Conservation (phyloP, 768 basidiomycete species). For the Amanita fuliginea region DNA sequence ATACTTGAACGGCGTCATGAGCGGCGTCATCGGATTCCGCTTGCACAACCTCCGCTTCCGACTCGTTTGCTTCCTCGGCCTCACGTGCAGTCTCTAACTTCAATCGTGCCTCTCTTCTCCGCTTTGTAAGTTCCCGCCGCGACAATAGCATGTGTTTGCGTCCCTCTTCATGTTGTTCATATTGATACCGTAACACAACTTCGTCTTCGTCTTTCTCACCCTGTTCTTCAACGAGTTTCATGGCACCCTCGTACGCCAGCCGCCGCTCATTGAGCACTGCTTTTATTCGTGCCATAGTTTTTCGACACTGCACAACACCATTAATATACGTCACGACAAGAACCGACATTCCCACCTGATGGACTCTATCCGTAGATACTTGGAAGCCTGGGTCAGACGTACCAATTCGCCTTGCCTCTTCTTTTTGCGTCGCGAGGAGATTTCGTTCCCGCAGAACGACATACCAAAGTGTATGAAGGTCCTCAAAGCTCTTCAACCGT, state of each 20-base stretch:
- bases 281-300: slow-evolving; percentile 97
- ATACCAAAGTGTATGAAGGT: slow-evolving; percentile 95
- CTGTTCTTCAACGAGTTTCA: slow-evolving; percentile 28
- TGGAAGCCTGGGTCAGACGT: slow-evolving; percentile 20
- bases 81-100: not conserved
- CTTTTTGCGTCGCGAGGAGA: slow-evolving; percentile 77
- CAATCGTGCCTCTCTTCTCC: slow-evolving; percentile 8
- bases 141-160: slow-evolving; percentile 8
- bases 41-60: not conserved
- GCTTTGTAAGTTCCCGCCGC: slow-evolving; percentile 9
- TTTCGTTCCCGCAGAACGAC: slow-evolving; percentile 83
- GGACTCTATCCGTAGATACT: slow-evolving; percentile 25
- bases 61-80: not conserved
- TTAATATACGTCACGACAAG: not conserved
- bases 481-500: slow-evolving; percentile 82
- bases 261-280: slow-evolving; percentile 85
- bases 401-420: slow-evolving; percentile 61
- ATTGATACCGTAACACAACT: slow-evolving; percentile 18
- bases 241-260: slow-evolving; percentile 68
- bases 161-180: slow-evolving; percentile 13
- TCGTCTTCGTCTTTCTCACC: slow-evolving; percentile 18
- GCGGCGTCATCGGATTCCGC: not conserved
- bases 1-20: not conserved
- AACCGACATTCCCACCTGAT: slow-evolving; percentile 24
- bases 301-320: slow-evolving; percentile 51